Conservation (phyloP, 1,284 basidiomycete species). For the Thecaphora thlaspeos region DNA sequence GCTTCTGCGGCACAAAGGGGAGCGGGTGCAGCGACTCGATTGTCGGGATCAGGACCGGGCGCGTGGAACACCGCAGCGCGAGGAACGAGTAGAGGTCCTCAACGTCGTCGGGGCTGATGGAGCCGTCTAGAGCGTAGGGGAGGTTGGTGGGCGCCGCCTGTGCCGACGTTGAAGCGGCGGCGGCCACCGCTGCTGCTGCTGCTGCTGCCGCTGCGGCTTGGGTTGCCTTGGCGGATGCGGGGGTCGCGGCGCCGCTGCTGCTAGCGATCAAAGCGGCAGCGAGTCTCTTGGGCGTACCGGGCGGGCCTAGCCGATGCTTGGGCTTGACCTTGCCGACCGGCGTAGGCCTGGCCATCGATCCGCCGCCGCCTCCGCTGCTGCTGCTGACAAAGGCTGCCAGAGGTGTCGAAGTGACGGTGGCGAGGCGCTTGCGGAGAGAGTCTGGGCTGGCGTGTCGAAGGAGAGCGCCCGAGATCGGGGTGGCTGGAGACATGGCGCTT, state of each 20-base stretch:
- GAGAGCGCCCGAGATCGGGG: slow-evolving; percentile 21
- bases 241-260: slow-evolving; percentile 13
- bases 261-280: slow-evolving; percentile 7
- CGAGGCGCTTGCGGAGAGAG: slow-evolving; percentile 23
- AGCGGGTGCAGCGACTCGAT: slow-evolving; percentile 42
- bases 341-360: not conserved
- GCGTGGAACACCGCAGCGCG: slow-evolving; percentile 20
- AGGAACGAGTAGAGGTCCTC: slow-evolving; percentile 35
- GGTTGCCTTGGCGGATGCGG: slow-evolving; percentile 1
- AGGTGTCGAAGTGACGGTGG: slow-evolving; percentile 25
- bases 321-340: slow-evolving; percentile 19
- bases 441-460: slow-evolving; percentile 29
- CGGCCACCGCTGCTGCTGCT: too few relatives aligned
- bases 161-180: not conserved
- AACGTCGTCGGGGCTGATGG: slow-evolving; percentile 35
- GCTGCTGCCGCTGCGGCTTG: too few relatives aligned
- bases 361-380: slow-evolving; percentile 1
- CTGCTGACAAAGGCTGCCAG: slow-evolving; percentile 7
- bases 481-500: slow-evolving; percentile 14
- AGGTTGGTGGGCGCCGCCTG: slow-evolving; percentile 11
- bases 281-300: slow-evolving; percentile 28
- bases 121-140: slow-evolving; percentile 39
- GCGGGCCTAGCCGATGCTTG: slow-evolving; percentile 28
- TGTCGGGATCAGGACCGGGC: slow-evolving; percentile 25
- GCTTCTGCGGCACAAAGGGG: slow-evolving; percentile 17